Evolutionary conservation across 768 basidiomycete genomes (phyloP).

Genomic region (Rhodotorula diobovata): DNA sequence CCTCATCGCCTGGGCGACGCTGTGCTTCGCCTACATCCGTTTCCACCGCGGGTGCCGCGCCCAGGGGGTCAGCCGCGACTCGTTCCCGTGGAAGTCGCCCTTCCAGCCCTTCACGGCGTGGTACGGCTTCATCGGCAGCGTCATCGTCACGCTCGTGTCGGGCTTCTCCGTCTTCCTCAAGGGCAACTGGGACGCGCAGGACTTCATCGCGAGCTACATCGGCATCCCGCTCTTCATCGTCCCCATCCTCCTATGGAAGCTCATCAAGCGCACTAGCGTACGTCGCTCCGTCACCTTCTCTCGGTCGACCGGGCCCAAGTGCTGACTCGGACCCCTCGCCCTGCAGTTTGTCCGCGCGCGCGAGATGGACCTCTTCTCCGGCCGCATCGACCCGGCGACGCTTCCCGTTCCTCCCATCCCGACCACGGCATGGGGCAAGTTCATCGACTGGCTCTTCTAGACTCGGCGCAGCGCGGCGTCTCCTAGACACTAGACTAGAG

Average conservation of each 20-base stretch:
- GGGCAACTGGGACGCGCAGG: slow-evolving; percentile 46
- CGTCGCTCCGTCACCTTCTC: not conserved
- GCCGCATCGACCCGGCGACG: slow-evolving; percentile 22
- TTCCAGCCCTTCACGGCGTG: slow-evolving; percentile 48
- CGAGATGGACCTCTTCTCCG: slow-evolving; percentile 29
- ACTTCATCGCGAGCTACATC: slow-evolving; percentile 48
- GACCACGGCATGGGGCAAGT: slow-evolving; percentile 17
- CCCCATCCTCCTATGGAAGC: slow-evolving; percentile 47
- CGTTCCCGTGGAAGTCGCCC: slow-evolving; percentile 47
- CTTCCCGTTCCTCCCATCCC: slow-evolving; percentile 7
- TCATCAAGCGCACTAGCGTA: slow-evolving; percentile 44
- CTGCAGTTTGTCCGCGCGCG: slow-evolving; percentile 13
- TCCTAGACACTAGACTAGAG: not conserved
- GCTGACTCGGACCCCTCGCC: too few relatives aligned
- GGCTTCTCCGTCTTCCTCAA: slow-evolving; percentile 49
- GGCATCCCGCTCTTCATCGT: slow-evolving; percentile 47
- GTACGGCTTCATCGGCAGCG: slow-evolving; percentile 46
- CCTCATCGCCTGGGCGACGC: slow-evolving; percentile 28
- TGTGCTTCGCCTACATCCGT: slow-evolving; percentile 31
- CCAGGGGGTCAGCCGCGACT: slow-evolving; percentile 45
- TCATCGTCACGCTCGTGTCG: slow-evolving; percentile 41
- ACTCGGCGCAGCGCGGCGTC: not conserved
- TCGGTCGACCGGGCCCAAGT: not conserved
- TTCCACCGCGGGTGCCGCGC: slow-evolving; percentile 45
- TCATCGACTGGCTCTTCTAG: slow-evolving; percentile 33